Evolutionary conservation across 192 early-diverging fungal genomes (phyloP).

Genomic region (Dissophora ornata): DNA sequence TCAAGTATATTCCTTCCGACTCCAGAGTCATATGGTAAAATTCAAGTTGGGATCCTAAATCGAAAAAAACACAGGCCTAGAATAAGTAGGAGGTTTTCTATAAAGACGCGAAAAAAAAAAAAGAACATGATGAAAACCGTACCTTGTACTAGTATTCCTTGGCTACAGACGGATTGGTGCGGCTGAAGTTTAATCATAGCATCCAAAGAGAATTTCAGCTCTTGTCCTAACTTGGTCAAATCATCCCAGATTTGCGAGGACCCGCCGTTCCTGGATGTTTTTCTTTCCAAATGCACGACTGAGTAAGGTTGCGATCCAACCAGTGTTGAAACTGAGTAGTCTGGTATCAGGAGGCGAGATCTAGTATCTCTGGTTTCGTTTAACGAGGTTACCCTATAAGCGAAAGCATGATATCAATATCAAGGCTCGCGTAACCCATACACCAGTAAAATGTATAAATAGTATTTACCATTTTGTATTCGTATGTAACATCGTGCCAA

Average conservation of each 20-base stretch:
- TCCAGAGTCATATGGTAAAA: constrained; percentile 13
- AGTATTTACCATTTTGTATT: no score
- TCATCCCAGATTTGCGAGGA: not conserved
- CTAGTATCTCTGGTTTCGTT: not conserved
- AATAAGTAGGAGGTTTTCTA: not conserved
- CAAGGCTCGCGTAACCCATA: no score
- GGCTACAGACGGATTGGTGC: not conserved
- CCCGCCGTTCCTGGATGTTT: not conserved
- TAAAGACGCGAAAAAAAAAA: constrained; percentile 18
- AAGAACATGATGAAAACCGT: constrained; percentile 7
- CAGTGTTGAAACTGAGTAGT: not conserved
- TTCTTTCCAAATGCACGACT: not conserved
- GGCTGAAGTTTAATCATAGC: constrained; percentile 9
- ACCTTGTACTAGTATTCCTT: constrained; percentile 11
- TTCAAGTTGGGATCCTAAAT: constrained; percentile 23
- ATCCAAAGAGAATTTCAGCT: constrained; percentile 22
- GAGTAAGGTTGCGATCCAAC: not conserved
- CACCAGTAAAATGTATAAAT: no score
- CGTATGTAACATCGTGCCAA: no score
- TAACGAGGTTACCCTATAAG: not conserved
- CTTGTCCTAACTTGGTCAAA: constrained; percentile 19
- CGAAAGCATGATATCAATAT: not conserved
- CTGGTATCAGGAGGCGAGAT: not conserved
- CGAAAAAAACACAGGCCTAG: no score
- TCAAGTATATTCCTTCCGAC: constrained; percentile 19